A percentile compares a stretch with the other conserved stretches of the same genome.
Conservation (phyloP, 768 basidiomycete species). For the Pleurotus ostreatus region DNA sequence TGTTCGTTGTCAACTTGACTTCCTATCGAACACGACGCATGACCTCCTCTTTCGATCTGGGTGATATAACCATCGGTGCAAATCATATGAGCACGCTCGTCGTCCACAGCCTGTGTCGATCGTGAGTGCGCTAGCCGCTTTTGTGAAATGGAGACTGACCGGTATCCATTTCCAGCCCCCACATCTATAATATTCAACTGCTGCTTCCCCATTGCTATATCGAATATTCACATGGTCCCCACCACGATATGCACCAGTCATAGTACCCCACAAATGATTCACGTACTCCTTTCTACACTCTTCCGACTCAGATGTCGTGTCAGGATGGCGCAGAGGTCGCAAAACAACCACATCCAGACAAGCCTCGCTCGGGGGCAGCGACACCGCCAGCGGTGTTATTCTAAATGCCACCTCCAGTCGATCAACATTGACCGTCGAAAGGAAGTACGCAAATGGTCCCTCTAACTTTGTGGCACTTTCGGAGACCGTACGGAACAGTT, state of each 20-base stretch:
- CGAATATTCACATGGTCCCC: constrained; percentile 65
- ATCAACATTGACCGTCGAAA: constrained; percentile 79
- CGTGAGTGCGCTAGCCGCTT: background rate
- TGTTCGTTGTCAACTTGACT: constrained; percentile 28
- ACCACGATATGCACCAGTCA: constrained; percentile 71
- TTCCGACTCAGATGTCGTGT: constrained; percentile 33
- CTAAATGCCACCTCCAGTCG: constrained; percentile 81
- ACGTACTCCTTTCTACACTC: constrained; percentile 47
- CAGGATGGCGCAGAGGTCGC: constrained; percentile 64
- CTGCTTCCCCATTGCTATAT: constrained; percentile 49
- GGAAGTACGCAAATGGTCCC: constrained; percentile 86
- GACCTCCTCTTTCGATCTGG: constrained; percentile 57
- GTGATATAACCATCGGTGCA: constrained; percentile 80
- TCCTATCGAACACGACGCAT: constrained; percentile 44
- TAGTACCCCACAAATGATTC: constrained; percentile 45
- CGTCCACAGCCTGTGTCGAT: constrained; percentile 46
- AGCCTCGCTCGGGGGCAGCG: constrained; percentile 36
- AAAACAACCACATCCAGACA: constrained; percentile 75
- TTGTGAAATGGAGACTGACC: constrained; percentile 36
- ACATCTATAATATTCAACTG: constrained; percentile 78
- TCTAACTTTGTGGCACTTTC: constrained; percentile 36
- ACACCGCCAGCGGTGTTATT: constrained; percentile 61
- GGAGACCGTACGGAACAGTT: constrained; percentile 37
- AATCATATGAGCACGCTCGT: constrained; percentile 62
- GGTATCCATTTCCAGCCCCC: constrained; percentile 87